phyloP scores from a whole-genome alignment of 441 rosid species.

The Erodium texanum region DNA sequence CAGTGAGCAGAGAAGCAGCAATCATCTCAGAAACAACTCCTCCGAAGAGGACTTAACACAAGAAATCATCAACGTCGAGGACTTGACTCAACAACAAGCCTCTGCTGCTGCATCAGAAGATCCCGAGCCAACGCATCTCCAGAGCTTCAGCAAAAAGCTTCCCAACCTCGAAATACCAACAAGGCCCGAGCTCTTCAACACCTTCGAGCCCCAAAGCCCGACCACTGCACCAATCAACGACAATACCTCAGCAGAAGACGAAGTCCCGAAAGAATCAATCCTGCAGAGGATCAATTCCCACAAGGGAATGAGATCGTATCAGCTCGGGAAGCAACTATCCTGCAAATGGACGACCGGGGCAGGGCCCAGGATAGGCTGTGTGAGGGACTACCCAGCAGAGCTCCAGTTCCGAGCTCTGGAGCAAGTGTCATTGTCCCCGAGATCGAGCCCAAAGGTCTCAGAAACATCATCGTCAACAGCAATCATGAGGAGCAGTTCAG shows the following conservation, averaged over 20 bases:
- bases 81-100: not conserved
- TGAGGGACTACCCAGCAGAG: slow-evolving; percentile 76
- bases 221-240: too few species aligned
- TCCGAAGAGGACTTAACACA: not conserved
- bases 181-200: not conserved
- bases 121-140: not conserved
- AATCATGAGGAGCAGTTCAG: not conserved
- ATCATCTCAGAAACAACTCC: not conserved
- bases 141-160: not conserved
- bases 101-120: too few species aligned
- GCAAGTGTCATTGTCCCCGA: not conserved
- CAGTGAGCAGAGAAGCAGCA: not conserved
- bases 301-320: slow-evolving; percentile 54
- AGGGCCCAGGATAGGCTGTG: slow-evolving; percentile 88
- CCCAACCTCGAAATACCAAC: not conserved
- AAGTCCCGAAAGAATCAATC: slow-evolving; percentile 43
- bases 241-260: too few species aligned
- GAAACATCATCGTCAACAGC: not conserved
- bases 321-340: slow-evolving; percentile 67
- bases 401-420: slow-evolving; percentile 36
- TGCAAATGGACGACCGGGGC: slow-evolving; percentile 96
- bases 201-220: not conserved
- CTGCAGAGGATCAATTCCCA: slow-evolving; percentile 65
- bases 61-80: not conserved
- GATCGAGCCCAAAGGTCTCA: not conserved